Evolutionary conservation across 768 basidiomycete genomes (phyloP).

Genomic region (Gymnopilus junonius): DNA sequence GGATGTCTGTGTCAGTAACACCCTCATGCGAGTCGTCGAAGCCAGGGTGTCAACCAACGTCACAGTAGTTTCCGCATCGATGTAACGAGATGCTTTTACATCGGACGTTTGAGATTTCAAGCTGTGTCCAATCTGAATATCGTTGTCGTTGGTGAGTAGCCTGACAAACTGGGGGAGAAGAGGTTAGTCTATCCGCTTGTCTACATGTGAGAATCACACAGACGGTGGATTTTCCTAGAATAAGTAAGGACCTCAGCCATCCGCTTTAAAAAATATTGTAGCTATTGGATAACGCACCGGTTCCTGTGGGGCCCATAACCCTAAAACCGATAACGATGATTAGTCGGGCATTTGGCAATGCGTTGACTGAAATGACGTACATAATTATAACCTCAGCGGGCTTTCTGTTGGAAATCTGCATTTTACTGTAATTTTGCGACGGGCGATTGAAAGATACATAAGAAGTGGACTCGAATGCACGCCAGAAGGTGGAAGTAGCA

Average conservation of each 20-base stretch:
- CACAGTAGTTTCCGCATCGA: slow-evolving; percentile 16
- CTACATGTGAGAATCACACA: neutral
- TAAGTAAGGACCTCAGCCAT: neutral
- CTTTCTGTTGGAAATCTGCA: too few relatives aligned
- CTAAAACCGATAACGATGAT: neutral
- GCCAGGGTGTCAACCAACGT: slow-evolving; percentile 49
- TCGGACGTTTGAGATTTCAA: slow-evolving; percentile 43
- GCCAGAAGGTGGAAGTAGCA: too few relatives aligned
- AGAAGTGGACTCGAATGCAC: too few relatives aligned
- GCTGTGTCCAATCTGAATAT: slow-evolving; percentile 38
- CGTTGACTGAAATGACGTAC: neutral
- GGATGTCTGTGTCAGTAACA: slow-evolving; percentile 30
- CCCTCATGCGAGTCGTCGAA: slow-evolving; percentile 46
- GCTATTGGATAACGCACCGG: neutral
- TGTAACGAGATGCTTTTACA: slow-evolving; percentile 19
- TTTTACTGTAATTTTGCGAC: too few relatives aligned
- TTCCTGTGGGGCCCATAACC: neutral
- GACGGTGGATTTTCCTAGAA: neutral
- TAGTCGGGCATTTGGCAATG: neutral
- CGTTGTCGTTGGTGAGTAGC: slow-evolving; percentile 36
- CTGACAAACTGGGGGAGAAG: slow-evolving; percentile 43
- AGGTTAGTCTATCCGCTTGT: neutral
- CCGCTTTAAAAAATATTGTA: too few relatives aligned
- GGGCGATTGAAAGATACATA: too few relatives aligned
- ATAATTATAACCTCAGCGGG: neutral